Evolutionary conservation across 495 filamentous ascomycete genomes (phyloP).

Genomic region (Aspergillus nidulans): DNA sequence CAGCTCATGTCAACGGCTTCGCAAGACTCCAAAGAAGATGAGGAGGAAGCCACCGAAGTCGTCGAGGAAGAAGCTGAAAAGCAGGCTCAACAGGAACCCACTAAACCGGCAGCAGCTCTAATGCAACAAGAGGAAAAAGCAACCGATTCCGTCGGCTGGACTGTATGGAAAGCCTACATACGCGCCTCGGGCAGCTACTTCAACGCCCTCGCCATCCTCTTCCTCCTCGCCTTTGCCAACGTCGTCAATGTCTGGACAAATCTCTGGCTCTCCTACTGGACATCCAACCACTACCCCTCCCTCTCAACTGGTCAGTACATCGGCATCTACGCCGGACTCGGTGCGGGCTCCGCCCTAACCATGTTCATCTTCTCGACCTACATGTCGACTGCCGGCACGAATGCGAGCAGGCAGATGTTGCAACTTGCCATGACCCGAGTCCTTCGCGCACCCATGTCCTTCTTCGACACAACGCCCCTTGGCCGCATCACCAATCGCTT

Average conservation of each 20-base stretch:
- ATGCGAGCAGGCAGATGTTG: slow-evolving; percentile 76
- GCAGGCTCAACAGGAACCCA: slow-evolving; percentile 42
- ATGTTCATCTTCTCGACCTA: slow-evolving; percentile 76
- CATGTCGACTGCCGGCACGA: slow-evolving; percentile 59
- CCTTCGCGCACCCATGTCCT: slow-evolving; percentile 88
- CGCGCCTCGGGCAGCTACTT: slow-evolving; percentile 72
- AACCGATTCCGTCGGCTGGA: slow-evolving; percentile 76
- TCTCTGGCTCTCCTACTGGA: slow-evolving; percentile 94
- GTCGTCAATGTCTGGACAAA: slow-evolving; percentile 81
- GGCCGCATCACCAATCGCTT: slow-evolving; percentile 98
- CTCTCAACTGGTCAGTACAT: slow-evolving; percentile 67
- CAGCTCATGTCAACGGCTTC: slow-evolving; percentile 79
- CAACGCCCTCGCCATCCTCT: slow-evolving; percentile 59
- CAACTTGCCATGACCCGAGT: slow-evolving; percentile 74
- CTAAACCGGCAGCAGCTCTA: slow-evolving; percentile 45
- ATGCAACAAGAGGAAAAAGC: slow-evolving; percentile 93
- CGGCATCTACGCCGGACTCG: slow-evolving; percentile 78
- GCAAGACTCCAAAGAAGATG: slow-evolving; percentile 53
- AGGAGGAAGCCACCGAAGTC: slow-evolving; percentile 27
- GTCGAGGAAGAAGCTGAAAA: slow-evolving; percentile 36
- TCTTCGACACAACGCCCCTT: slow-evolving; percentile 94
- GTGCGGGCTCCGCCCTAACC: slow-evolving; percentile 64
- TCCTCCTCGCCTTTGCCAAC: slow-evolving; percentile 66
- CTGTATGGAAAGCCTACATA: slow-evolving; percentile 77
- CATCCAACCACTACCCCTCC: slow-evolving; percentile 57